Evolutionary conservation across 2,329 filamentous ascomycete genomes (phyloP), one percentile per base, ranked within the genome.

Genomic region (Xylaria sp.): DNA sequence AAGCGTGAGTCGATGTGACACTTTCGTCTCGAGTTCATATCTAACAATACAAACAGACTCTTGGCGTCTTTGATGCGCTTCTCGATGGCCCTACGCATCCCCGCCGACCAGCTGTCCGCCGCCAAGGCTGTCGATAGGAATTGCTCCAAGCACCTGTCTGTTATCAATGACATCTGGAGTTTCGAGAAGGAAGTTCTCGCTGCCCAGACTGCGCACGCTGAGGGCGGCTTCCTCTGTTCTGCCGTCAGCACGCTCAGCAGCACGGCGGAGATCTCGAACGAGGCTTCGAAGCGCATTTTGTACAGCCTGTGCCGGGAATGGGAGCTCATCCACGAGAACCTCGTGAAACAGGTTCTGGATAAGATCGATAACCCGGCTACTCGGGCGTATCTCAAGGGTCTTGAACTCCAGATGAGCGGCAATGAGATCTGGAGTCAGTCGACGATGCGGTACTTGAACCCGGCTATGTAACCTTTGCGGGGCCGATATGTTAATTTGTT

Each of bases 91-190:
- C 59, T 76, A 3, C 56, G 50, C 4, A 49, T 75, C 1, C 62
- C 67, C 0, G 30, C 57, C 0, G 54, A 61, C 4, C 72, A 76
- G 19, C 60, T 70, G 0, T 49, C 52, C 1, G 47, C 64, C 1
- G 62, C 70, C n/a, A 46, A 51, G 11, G 47, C 60, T 0, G 57
- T 74, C 6, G 73, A 76, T 4, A 19, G 55, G 4, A 76, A 74
- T 63, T 73, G 67, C 59, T 63, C 67, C 1, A 70, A 70, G 58
- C 74, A 76, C 44, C 64, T 76, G 48, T 68, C 71, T 2, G 60
- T 76, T 8, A 60, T 77, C 11, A 76, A 76, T 61, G 75, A 76
- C 54, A 74, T 76, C 52, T 74, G 64, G 60, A 71, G 68, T 49
- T 76, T 55, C 23, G 73, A 76, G 35, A 77, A 76, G 63, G 75